Evolutionary conservation across 1,139 yeast species (phyloP).

Genomic region (Suhomyces atakaporum): DNA sequence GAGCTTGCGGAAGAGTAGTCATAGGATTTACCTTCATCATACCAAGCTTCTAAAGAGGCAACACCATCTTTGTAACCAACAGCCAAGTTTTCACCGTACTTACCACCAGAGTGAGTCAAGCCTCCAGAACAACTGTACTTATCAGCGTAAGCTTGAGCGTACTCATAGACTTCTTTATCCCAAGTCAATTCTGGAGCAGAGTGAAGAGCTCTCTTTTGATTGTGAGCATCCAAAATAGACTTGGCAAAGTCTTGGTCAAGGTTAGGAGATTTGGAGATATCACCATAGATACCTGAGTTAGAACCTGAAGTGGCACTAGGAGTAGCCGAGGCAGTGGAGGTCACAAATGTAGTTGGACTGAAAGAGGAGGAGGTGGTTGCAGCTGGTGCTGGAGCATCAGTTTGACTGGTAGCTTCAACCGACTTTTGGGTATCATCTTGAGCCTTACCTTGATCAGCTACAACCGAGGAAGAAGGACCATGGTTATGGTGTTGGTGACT

Average conservation of each 20-base stretch:
- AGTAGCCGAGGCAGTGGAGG: slow-evolving; percentile 8
- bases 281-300: slow-evolving; percentile 15
- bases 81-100: slow-evolving; percentile 87
- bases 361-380: slow-evolving; percentile 2
- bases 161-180: slow-evolving; percentile 61
- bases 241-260: slow-evolving; percentile 37
- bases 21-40: slow-evolving; percentile 64
- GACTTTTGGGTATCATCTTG: no score
- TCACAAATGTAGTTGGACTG: slow-evolving; percentile 14
- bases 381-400: slow-evolving; percentile 6
- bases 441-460: background rate
- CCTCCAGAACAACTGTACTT: slow-evolving; percentile 67
- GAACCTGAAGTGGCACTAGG: slow-evolving; percentile 12
- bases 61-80: slow-evolving; percentile 60
- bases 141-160: slow-evolving; percentile 73
- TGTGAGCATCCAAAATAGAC: slow-evolving; percentile 59
- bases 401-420: background rate
- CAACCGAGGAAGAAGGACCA: no score
- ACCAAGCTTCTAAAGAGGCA: slow-evolving; percentile 79
- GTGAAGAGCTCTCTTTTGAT: slow-evolving; percentile 67
- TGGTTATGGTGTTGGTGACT: no score
- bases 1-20: slow-evolving; percentile 41
- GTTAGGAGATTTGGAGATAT: slow-evolving; percentile 16
- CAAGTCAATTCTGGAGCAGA: slow-evolving; percentile 62
- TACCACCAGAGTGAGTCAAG: slow-evolving; percentile 75